phyloP scores from a whole-genome alignment of 345 rosid species.

The Lepidium sativum region DNA sequence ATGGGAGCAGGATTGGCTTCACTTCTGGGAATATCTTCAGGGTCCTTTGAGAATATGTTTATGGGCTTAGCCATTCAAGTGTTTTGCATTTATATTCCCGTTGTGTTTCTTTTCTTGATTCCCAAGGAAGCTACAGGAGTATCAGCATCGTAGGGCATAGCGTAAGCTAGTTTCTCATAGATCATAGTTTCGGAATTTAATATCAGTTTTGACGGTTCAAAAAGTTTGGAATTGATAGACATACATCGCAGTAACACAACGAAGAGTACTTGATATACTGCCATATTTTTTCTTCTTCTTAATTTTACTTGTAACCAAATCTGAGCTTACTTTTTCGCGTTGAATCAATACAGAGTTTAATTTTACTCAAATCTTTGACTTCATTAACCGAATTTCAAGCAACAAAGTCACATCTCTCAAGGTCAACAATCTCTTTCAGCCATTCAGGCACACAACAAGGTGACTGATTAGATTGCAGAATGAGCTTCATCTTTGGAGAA shows the following conservation, averaged over 20 bases:
- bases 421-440: too few species aligned
- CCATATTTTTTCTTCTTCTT: background rate
- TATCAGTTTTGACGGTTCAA: background rate
- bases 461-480: too few species aligned
- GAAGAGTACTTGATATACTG: background rate
- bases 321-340: background rate
- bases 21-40: conserved; percentile 63
- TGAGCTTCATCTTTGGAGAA: too few species aligned
- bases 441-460: too few species aligned
- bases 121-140: conserved; percentile 88
- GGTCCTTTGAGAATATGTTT: conserved; percentile 73
- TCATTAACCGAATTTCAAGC: too few species aligned
- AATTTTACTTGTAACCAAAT: background rate
- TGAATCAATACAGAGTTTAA: background rate
- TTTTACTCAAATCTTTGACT: too few species aligned
- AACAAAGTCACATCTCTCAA: too few species aligned
- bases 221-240: background rate
- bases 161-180: background rate
- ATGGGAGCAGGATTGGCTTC: conserved; percentile 90
- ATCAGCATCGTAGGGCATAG: conserved; percentile 37
- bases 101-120: conserved; percentile 64
- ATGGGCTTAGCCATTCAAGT: conserved; percentile 65
- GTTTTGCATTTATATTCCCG: conserved; percentile 67
- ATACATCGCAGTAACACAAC: background rate
- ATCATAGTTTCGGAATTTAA: background rate